Percentiles rank a stretch among this genome's conserved stretches.
Evolutionary conservation across 2,329 filamentous ascomycete species (phyloP).

Genomic region (Remersonia thermophila): DNA sequence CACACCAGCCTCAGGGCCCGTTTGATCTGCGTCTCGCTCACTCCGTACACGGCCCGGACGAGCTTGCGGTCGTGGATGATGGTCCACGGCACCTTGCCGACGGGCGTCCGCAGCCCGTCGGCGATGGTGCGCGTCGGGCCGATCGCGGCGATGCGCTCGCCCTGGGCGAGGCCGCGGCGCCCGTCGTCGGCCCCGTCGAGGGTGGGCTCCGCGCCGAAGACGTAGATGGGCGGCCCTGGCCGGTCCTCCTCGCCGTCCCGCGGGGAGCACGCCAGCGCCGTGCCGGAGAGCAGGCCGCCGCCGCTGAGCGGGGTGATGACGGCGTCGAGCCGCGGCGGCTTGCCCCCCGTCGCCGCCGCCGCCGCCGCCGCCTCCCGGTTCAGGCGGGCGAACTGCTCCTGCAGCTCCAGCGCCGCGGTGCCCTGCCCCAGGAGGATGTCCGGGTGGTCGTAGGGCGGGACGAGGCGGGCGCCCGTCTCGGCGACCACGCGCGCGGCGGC

Average conservation of each 20-base stretch:
- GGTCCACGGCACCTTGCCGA: slow-evolving; percentile 64
- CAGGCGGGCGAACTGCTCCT: slow-evolving; percentile 41
- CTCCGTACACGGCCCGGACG: slow-evolving; percentile 57
- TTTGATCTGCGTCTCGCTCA: slow-evolving; percentile 72
- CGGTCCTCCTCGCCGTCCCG: not conserved
- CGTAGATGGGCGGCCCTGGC: slow-evolving; percentile 33
- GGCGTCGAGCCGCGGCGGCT: slow-evolving; percentile 41
- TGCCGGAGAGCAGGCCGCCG: slow-evolving; percentile 75
- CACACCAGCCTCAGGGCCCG: slow-evolving; percentile 64
- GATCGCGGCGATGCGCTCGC: slow-evolving; percentile 54
- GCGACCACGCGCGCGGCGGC: slow-evolving; percentile 56
- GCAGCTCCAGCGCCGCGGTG: slow-evolving; percentile 74
- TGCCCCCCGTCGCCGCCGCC: too few relatives aligned
- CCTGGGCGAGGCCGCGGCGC: slow-evolving; percentile 48
- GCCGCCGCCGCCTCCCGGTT: not conserved
- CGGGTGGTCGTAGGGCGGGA: slow-evolving; percentile 87
- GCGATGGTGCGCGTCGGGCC: slow-evolving; percentile 64
- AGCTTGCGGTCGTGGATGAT: slow-evolving; percentile 62
- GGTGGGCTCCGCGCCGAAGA: slow-evolving; percentile 79
- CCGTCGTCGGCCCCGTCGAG: slow-evolving; percentile 79
- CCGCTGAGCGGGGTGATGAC: slow-evolving; percentile 79
- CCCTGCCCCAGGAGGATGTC: slow-evolving; percentile 89
- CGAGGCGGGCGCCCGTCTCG: slow-evolving; percentile 61
- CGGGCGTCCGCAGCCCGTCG: slow-evolving; percentile 75
- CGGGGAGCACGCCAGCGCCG: slow-evolving; percentile 53